These are phyloP conservation scores for Geranium brycei DNA, from an alignment of 345 rosid genomes.

Conservation along the genomic window DNA sequence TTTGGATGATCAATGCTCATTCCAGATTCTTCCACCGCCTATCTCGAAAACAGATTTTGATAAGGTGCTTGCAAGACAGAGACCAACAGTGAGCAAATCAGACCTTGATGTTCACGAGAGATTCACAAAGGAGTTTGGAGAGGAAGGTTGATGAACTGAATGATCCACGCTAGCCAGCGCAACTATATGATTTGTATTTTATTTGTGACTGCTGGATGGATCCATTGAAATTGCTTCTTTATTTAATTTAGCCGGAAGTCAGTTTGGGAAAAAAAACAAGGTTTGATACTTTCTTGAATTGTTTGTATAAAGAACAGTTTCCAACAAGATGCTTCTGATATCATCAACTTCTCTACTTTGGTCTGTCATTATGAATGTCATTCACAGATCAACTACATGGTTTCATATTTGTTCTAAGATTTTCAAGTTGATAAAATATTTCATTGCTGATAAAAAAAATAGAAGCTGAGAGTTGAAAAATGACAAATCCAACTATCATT, in stretches of 20 bases:
- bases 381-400: no score
- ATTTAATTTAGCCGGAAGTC: constrained; percentile 5
- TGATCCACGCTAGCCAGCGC: constrained; percentile 9
- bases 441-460: no score
- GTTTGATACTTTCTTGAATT: constrained; percentile 18
- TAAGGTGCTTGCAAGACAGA: constrained; percentile 86
- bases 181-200: constrained; percentile 24
- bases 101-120: constrained; percentile 90
- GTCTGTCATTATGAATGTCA: neutral
- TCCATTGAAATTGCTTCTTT: constrained; percentile 14
- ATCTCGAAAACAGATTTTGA: constrained; percentile 74
- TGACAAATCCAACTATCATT: no score
- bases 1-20: neutral
- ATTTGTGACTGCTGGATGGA: constrained; percentile 19
- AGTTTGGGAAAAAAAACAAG: constrained; percentile 15
- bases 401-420: no score
- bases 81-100: constrained; percentile 80
- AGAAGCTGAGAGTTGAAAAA: no score
- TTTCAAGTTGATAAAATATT: no score
- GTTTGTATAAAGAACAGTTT: constrained; percentile 30
- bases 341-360: neutral
- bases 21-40: constrained; percentile 86
- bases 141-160: constrained; percentile 55
- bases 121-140: constrained; percentile 95
- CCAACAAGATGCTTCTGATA: constrained; percentile 9